Conservation (phyloP, 768 basidiomycete genomes). For the Lepiota subincarnata region DNA sequence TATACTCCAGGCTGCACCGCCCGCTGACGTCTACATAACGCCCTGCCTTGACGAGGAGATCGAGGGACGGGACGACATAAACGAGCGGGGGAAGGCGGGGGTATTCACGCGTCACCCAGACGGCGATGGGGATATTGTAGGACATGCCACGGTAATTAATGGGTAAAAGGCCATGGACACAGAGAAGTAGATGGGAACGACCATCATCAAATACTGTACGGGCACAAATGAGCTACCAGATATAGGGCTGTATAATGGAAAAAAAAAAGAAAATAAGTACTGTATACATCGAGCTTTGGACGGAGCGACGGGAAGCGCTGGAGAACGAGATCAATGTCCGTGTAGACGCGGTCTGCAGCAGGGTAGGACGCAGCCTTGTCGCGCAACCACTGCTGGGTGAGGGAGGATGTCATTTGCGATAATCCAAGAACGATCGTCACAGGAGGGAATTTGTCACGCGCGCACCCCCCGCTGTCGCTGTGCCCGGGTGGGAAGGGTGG, state of each 20-base stretch:
- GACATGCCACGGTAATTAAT: conserved; percentile 70
- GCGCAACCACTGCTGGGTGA: conserved; percentile 62
- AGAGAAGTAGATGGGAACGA: conserved; percentile 85
- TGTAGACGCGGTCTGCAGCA: conserved; percentile 50
- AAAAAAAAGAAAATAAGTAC: conserved; percentile 29
- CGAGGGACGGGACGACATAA: conserved; percentile 88
- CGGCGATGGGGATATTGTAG: conserved; percentile 91
- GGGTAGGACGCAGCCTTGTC: conserved; percentile 59
- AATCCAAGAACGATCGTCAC: neutral
- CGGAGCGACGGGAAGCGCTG: conserved; percentile 50
- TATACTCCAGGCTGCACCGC: conserved; percentile 62
- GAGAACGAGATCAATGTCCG: conserved; percentile 62
- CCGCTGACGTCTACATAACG: conserved; percentile 80
- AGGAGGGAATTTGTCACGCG: conserved; percentile 11
- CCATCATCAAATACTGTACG: conserved; percentile 87
- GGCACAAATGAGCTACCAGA: conserved; percentile 12
- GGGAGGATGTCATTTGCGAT: conserved; percentile 23
- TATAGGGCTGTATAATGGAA: neutral
- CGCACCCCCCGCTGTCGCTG: neutral
- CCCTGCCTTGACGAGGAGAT: conserved; percentile 83
- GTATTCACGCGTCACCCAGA: conserved; percentile 87
- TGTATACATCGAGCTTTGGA: conserved; percentile 83
- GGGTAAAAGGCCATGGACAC: conserved; percentile 86
- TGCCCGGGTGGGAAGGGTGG: conserved; percentile 8
- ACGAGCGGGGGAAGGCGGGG: conserved; percentile 78